These are phyloP conservation scores for Domatiomyces globalis DNA, from an alignment of 2,329 filamentous ascomycete species.

Conservation along the genomic window DNA sequence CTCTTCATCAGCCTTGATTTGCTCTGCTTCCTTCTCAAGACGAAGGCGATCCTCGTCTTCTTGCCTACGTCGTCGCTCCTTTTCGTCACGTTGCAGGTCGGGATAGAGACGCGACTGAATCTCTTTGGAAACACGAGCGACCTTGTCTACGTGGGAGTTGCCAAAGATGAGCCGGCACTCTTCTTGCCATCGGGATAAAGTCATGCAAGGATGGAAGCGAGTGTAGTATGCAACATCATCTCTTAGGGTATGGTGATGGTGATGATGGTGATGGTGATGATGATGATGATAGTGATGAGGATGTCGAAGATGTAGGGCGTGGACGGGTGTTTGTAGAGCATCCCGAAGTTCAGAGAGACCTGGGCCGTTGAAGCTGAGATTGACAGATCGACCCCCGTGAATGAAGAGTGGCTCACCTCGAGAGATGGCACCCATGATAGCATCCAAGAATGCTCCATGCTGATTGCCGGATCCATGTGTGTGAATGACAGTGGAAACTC, in stretches of 20 bases:
- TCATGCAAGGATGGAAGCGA: conserved; percentile 57
- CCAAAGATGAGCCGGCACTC: conserved; percentile 81
- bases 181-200: conserved; percentile 69
- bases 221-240: conserved; percentile 53
- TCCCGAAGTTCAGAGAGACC: conserved; percentile 10
- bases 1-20: conserved; percentile 48
- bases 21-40: conserved; percentile 43
- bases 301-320: conserved; percentile 22
- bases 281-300: conserved; percentile 36
- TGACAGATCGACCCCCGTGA: conserved; percentile 26
- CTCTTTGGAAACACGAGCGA: conserved; percentile 50
- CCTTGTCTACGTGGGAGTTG: conserved; percentile 51
- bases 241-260: conserved; percentile 36
- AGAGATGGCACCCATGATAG: conserved; percentile 35
- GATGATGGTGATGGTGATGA: conserved; percentile 67
- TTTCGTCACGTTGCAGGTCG: conserved; percentile 68
- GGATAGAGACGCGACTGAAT: conserved; percentile 65
- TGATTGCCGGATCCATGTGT: conserved; percentile 1
- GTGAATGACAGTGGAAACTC: conserved; percentile 14
- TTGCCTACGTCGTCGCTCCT: conserved; percentile 48
- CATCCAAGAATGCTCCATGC: conserved; percentile 25
- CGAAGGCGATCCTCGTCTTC: conserved; percentile 47
- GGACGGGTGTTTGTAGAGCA: conserved; percentile 23
- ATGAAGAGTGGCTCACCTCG: conserved; percentile 30
- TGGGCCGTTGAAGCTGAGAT: neutral